Evolutionary conservation across 768 basidiomycete genomes (phyloP), one percentile per base, ranked within the genome.

Genomic region (Fomitopsis pulvina): DNA sequence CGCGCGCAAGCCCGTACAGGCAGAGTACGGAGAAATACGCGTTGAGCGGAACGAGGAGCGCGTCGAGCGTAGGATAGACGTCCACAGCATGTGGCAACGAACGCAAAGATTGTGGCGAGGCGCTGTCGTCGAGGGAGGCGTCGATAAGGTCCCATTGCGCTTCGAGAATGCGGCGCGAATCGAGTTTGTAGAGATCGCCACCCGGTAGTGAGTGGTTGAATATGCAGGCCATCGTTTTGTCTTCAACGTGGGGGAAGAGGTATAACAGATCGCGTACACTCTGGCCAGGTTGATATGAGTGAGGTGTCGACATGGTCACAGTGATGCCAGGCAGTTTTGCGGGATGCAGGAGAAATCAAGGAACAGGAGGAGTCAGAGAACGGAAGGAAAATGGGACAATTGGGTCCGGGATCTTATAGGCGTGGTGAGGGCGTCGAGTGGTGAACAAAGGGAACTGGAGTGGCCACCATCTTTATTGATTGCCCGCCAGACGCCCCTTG

Each of bases 121-220:
- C 26, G 39, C 56, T 60, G 32, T 64, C 60, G 30, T 64, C 60
- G 25, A 64, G 53, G 5, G 50, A 32, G 29, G 56, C 29, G 41
- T 64, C 59, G 47, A 62, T 48, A 45, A 64, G 44, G 51, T 62
- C 49, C 60, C 60, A 64, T 50, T 58, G 52, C 21, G 59, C 55
- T 47, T 64, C 63, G 32, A 60, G 52, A 40, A 64, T 59, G 32
- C 63, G 63, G 4, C 63, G 59, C n/a, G 63, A 60, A 54, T 64
- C 63, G 38, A 64, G 60, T 57, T 64, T 61, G 54, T 62, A 64
- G 34, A 64, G 44, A 47, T 64, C 60, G 38, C 50, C 54, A 27
- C 54, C 60, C 21, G 57, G 53, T 18, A 64, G 55, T 25, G 60
- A 56, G 44, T 64, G 63, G 27, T 52, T 41, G 39, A 62, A 49